Percentiles rank a stretch among this genome's conserved stretches.
Conservation (phyloP, 1,284 basidiomycete species). For the Mrakiaceae sp. region DNA sequence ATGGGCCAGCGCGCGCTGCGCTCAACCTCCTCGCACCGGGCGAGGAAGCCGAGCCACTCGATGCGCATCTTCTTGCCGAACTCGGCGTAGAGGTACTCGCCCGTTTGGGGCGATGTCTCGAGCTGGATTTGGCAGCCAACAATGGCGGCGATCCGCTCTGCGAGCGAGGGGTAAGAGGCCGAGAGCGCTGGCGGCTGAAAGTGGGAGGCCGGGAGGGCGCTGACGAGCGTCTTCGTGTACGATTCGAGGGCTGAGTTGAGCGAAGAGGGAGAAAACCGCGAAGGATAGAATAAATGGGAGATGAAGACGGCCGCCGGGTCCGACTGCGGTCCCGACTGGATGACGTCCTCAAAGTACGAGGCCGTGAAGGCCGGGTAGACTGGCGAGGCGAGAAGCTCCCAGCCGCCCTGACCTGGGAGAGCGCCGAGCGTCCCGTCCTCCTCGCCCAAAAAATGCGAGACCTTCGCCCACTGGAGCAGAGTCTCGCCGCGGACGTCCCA, state of each 20-base stretch:
- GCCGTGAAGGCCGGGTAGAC: slow-evolving; percentile 65
- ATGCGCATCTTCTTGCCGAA: slow-evolving; percentile 74
- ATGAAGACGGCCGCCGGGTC: slow-evolving; percentile 56
- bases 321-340: slow-evolving; percentile 36
- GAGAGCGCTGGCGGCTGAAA: slow-evolving; percentile 36
- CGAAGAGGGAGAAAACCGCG: slow-evolving; percentile 70
- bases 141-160: slow-evolving; percentile 65
- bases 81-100: slow-evolving; percentile 59
- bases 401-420: slow-evolving; percentile 23
- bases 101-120: slow-evolving; percentile 61
- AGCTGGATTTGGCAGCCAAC: slow-evolving; percentile 73
- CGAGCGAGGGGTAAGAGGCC: slow-evolving; percentile 52
- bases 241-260: slow-evolving; percentile 67
- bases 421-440: slow-evolving; percentile 12
- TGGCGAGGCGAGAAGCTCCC: slow-evolving; percentile 39
- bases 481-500: slow-evolving; percentile 34
- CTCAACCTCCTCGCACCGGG: slow-evolving; percentile 74
- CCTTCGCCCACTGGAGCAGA: slow-evolving; percentile 29
- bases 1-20: slow-evolving; percentile 74
- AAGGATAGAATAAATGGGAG: slow-evolving; percentile 69
- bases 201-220: slow-evolving; percentile 44
- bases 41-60: slow-evolving; percentile 87
- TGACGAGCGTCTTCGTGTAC: slow-evolving; percentile 60
- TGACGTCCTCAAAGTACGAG: slow-evolving; percentile 70
- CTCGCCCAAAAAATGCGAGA: slow-evolving; percentile 12